phyloP scores from a whole-genome alignment of 176 grass and related monocot species.

The Eragrostis curvula region DNA sequence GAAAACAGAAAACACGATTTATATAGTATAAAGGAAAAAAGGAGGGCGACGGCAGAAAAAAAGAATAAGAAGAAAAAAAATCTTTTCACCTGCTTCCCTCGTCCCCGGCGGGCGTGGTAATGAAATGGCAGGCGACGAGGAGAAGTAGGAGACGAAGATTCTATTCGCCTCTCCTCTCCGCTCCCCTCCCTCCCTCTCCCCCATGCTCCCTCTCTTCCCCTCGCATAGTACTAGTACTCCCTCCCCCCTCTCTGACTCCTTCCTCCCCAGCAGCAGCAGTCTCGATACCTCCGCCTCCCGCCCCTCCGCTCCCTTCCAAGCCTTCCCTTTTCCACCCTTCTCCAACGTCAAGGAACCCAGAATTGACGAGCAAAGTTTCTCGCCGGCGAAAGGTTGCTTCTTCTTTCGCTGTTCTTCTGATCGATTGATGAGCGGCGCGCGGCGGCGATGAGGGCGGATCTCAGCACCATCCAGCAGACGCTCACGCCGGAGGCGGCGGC shows the following conservation, averaged over 20 bases:
- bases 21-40: background rate
- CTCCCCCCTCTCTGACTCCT: slow-evolving; percentile 30
- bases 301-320: slow-evolving; percentile 38
- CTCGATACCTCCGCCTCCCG: slow-evolving; percentile 45
- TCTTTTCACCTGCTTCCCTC: background rate
- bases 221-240: slow-evolving; percentile 7
- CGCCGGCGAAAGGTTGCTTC: slow-evolving; percentile 12
- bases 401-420: slow-evolving; percentile 26
- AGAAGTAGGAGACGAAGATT: slow-evolving; percentile 55
- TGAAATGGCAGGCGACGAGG: slow-evolving; percentile 29
- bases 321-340: slow-evolving; percentile 10
- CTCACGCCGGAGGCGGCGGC: slow-evolving; percentile 81
- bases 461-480: slow-evolving; percentile 94
- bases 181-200: slow-evolving; percentile 28
- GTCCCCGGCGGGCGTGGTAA: slow-evolving; percentile 12
- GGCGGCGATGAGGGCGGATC: slow-evolving; percentile 81
- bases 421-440: slow-evolving; percentile 53
- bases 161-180: slow-evolving; percentile 59
- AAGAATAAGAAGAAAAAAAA: background rate
- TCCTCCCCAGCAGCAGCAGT: background rate
- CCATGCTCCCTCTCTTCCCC: background rate
- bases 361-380: background rate
- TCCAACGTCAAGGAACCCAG: background rate
- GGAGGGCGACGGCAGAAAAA: background rate
- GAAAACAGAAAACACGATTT: background rate